Conservation (phyloP, 805 yeast genomes). For the Clavispora asparagi region DNA sequence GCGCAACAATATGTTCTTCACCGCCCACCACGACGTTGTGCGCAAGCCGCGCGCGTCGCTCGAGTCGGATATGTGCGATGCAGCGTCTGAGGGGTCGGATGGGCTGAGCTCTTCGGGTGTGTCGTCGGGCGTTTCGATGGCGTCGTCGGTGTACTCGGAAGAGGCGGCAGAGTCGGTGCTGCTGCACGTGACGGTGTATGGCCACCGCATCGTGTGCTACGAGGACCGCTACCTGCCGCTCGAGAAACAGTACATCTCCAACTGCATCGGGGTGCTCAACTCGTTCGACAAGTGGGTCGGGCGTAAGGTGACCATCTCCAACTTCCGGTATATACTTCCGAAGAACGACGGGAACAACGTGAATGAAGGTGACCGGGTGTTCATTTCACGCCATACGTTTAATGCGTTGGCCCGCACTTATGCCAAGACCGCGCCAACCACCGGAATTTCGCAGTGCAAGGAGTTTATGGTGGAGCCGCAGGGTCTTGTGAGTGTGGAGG, state of each 20-base stretch:
- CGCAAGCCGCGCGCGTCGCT: neutral
- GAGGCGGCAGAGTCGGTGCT: neutral
- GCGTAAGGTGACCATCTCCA: slow-evolving; percentile 9
- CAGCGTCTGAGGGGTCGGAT: too few species aligned
- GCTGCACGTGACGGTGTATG: slow-evolving; percentile 3
- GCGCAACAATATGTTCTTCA: slow-evolving; percentile 10
- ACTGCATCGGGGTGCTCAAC: slow-evolving; percentile 34
- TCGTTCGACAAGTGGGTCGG: slow-evolving; percentile 35
- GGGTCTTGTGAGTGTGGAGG: slow-evolving; percentile 10
- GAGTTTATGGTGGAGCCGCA: slow-evolving; percentile 11
- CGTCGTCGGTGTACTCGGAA: neutral
- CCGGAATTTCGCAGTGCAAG: slow-evolving; percentile 3
- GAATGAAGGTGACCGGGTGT: slow-evolving; percentile 7
- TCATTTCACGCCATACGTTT: slow-evolving; percentile 9
- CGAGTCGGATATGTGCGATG: neutral
- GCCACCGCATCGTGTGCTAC: slow-evolving; percentile 8
- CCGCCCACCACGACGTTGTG: slow-evolving; percentile 5
- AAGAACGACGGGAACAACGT: slow-evolving; percentile 5
- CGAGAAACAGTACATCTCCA: slow-evolving; percentile 34
- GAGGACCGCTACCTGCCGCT: slow-evolving; percentile 15
- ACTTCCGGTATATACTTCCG: slow-evolving; percentile 8
- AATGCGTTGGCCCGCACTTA: slow-evolving; percentile 5
- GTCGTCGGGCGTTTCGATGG: neutral
- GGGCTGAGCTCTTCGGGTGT: too few species aligned
- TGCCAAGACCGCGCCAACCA: neutral